Percentiles rank a stretch among this genome's conserved stretches.
phyloP scores from a whole-genome alignment of 139 green algal species.

The Coelastrella sp. region DNA sequence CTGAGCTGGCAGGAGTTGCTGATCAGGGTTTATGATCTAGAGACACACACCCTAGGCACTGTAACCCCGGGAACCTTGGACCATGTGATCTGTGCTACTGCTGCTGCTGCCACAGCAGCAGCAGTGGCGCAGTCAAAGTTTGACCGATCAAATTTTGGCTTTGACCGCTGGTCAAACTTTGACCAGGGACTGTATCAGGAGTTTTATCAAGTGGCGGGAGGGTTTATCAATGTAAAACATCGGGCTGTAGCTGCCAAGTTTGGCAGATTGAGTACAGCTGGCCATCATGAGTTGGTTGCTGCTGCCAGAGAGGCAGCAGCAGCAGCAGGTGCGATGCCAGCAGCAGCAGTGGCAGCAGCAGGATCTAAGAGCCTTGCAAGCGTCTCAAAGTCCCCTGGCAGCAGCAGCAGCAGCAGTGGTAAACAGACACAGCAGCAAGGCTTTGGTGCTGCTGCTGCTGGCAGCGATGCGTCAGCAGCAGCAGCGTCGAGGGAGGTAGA shows the following conservation, averaged over 20 bases:
- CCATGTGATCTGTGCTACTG: neutral
- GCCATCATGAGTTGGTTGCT: slow-evolving; percentile 10
- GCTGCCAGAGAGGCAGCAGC: slow-evolving; percentile 17
- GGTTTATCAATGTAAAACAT: neutral
- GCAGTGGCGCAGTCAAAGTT: slow-evolving; percentile 4
- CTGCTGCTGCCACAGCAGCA: slow-evolving; percentile 11
- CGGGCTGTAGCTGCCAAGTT: slow-evolving; percentile 26
- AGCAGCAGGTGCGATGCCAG: neutral
- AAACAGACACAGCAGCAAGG: neutral
- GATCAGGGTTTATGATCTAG: slow-evolving; percentile 12
- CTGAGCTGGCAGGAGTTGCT: slow-evolving; percentile 28
- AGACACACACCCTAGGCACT: neutral
- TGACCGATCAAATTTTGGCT: neutral
- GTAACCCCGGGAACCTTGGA: neutral
- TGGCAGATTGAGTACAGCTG: neutral
- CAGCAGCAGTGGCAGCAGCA: slow-evolving; percentile 8
- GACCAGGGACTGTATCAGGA: neutral
- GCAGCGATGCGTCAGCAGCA: neutral
- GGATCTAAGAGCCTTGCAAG: neutral
- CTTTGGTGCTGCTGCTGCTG: slow-evolving; percentile 13
- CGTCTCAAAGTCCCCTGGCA: neutral
- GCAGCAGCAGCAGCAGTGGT: neutral
- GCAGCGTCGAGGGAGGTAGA: neutral
- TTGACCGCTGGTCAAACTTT: slow-evolving; percentile 18
- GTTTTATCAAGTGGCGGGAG: slow-evolving; percentile 4